These are phyloP conservation scores for Paramyrothecium sp. DNA, from an alignment of 2,329 filamentous ascomycete genomes.

Conservation along the genomic window DNA sequence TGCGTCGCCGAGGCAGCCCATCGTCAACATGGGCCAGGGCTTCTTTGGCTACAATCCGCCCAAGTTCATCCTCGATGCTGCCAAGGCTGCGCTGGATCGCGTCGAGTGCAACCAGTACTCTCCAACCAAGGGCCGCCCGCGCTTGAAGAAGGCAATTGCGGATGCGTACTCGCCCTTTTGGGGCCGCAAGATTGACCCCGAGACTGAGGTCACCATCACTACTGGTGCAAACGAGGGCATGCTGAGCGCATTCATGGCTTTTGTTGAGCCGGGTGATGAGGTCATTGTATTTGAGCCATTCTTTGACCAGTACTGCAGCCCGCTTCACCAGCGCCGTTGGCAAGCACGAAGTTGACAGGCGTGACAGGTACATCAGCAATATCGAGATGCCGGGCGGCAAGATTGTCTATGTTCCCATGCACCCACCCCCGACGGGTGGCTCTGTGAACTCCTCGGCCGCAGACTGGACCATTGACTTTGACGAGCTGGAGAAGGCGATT, in stretches of 20 bases:
- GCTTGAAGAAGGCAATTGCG: slow-evolving; percentile 89
- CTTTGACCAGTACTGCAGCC: slow-evolving; percentile 74
- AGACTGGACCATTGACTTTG: slow-evolving; percentile 86
- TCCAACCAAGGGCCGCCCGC: slow-evolving; percentile 87
- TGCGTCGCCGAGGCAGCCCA: slow-evolving; percentile 60
- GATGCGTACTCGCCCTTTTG: slow-evolving; percentile 91
- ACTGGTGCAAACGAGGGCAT: slow-evolving; percentile 92
- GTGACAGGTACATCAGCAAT: slow-evolving; percentile 73
- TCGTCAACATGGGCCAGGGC: slow-evolving; percentile 64
- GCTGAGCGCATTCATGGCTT: slow-evolving; percentile 97
- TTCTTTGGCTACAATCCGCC: slow-evolving; percentile 95
- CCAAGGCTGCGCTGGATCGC: slow-evolving; percentile 81
- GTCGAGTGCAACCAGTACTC: slow-evolving; percentile 99
- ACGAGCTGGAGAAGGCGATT: slow-evolving; percentile 76
- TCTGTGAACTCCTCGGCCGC: slow-evolving; percentile 78
- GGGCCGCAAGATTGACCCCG: slow-evolving; percentile 76
- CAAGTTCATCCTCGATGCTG: slow-evolving; percentile 84
- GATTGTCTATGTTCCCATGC: slow-evolving; percentile 92
- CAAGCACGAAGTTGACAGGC: slow-evolving; percentile 2
- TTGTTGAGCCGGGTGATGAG: slow-evolving; percentile 91
- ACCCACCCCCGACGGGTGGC: slow-evolving; percentile 79
- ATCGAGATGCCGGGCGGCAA: slow-evolving; percentile 97
- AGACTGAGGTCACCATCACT: slow-evolving; percentile 92
- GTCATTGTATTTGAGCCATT: slow-evolving; percentile 98
- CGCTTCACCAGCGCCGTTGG: background rate